Evolutionary conservation across 108 stramenopile species (phyloP), one percentile per base, ranked within the genome.

Genomic region (Stephanodiscus minutulus): DNA sequence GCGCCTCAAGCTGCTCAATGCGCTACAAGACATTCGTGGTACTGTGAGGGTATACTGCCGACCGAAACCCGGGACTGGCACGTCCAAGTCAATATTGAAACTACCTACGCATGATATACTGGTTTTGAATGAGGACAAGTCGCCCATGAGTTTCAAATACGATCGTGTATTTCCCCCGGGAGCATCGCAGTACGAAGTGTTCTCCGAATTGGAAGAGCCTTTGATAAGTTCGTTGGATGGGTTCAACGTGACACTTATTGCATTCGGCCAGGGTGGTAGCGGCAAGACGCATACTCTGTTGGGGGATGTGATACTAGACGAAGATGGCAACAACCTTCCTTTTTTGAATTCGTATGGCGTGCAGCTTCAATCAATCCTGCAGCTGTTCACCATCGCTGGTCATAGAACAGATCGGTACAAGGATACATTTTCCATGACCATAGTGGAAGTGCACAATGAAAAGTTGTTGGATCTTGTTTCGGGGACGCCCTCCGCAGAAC

Each of bases 281-380:
- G 98, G 98, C 13, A 99, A 99, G 74, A 98, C 98, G 15, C 84
- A 93, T 78, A 96, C 97, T 33, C 93, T 99, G 79, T 50, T 94
- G 2, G 93, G 93, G 27, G 81, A 91, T 57, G 25, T 64, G n/a
- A 46, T 21, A 0, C 5, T 70, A 9, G 56, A 50, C 61, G 58
- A 66, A 8, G 37, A 70, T n/a, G 59, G 70, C 11, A 68, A 87
- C 63, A 70, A 66, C 2, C 29, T 61, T 47, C 70, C 77, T 24
- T 47, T 54, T 29, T 43, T 81, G 18, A 31, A 72, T 39, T 77
- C 70, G 3, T 79, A 84, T 39, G 93, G 93, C 12, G 74, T 94
- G 13, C 91, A 92, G 28, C 74, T 91, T 0, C 83, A 67, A 48
- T 76, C 88, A 15, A 68, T 84, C 36, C 59, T 80, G 50, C 90